These are phyloP conservation scores for Psidium friedrichsthalianum DNA, from an alignment of 345 rosid genomes.

Conservation along the genomic window DNA sequence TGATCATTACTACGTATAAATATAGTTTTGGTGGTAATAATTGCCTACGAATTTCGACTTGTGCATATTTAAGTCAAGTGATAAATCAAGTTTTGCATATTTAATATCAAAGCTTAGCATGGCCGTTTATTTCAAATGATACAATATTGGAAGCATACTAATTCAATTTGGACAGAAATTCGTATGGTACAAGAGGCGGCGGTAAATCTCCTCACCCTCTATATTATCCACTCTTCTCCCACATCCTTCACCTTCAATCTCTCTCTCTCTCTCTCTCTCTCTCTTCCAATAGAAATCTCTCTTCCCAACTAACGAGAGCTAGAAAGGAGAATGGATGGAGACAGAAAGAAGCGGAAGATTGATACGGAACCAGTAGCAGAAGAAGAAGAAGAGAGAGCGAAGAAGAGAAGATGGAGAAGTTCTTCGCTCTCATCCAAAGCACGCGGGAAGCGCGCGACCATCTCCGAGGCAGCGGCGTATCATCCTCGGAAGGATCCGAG, in stretches of 20 bases:
- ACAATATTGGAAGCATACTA: too few relatives aligned
- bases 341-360: background rate
- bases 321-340: slow-evolving; percentile 18
- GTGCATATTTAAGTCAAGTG: too few relatives aligned
- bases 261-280: background rate
- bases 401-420: slow-evolving; percentile 41
- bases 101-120: too few relatives aligned
- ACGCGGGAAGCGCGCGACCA: slow-evolving; percentile 27
- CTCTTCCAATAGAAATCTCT: too few relatives aligned
- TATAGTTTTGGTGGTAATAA: too few relatives aligned
- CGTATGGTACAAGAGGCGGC: background rate
- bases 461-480: background rate
- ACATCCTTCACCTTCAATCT: background rate
- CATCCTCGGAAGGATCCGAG: background rate
- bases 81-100: too few relatives aligned
- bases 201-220: background rate
- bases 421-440: slow-evolving; percentile 42
- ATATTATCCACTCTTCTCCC: background rate
- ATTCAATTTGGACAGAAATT: background rate
- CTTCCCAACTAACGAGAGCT: background rate
- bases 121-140: too few relatives aligned
- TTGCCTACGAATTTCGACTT: too few relatives aligned
- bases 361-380: background rate
- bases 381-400: slow-evolving; percentile 21
- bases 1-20: too few relatives aligned